Percentiles rank a stretch among this genome's conserved stretches.
Conservation (phyloP, 2,329 filamentous ascomycete species). For the Chaetothyriales sp. region DNA sequence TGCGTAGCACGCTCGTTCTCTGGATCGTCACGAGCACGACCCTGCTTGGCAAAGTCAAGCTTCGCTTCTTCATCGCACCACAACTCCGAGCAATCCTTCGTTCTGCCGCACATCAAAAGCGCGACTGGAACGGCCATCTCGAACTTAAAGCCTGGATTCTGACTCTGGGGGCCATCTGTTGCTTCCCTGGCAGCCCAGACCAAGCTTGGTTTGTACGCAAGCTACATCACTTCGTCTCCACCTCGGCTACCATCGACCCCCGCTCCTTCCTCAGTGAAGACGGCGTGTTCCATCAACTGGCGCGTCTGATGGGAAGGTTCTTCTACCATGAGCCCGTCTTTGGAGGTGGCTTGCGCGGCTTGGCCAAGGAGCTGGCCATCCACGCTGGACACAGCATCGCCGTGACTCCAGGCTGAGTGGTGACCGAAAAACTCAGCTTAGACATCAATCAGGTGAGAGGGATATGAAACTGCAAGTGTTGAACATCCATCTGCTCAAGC, state of each 20-base stretch:
- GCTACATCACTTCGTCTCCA: constrained; percentile 9
- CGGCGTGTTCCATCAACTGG: constrained; percentile 6
- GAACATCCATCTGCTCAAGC: not conserved
- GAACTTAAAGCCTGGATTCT: constrained; percentile 14
- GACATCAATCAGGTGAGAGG: not conserved
- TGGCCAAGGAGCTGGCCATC: not conserved
- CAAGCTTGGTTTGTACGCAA: constrained; percentile 12
- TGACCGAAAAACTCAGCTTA: not conserved
- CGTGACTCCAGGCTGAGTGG: not conserved
- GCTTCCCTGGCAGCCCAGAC: constrained; percentile 6
- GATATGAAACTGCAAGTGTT: not conserved
- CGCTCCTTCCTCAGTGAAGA: constrained; percentile 4
- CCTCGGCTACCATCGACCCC: constrained; percentile 4
- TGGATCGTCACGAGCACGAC: constrained; percentile 15
- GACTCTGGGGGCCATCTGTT: constrained; percentile 11
- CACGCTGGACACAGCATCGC: not conserved
- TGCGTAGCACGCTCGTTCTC: constrained; percentile 9
- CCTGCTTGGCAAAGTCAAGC: constrained; percentile 9
- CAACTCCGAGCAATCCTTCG: constrained; percentile 6
- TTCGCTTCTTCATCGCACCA: constrained; percentile 11
- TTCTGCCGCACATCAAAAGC: constrained; percentile 1
- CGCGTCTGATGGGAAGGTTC: constrained; percentile 11
- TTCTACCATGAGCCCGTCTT: constrained; percentile 11
- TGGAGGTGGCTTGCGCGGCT: not conserved
- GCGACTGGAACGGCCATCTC: constrained; percentile 5